Evolutionary conservation across 2,329 filamentous ascomycete genomes (phyloP), one percentile per base, ranked within the genome.

Genomic region (Pestalotiopsis sp.): DNA sequence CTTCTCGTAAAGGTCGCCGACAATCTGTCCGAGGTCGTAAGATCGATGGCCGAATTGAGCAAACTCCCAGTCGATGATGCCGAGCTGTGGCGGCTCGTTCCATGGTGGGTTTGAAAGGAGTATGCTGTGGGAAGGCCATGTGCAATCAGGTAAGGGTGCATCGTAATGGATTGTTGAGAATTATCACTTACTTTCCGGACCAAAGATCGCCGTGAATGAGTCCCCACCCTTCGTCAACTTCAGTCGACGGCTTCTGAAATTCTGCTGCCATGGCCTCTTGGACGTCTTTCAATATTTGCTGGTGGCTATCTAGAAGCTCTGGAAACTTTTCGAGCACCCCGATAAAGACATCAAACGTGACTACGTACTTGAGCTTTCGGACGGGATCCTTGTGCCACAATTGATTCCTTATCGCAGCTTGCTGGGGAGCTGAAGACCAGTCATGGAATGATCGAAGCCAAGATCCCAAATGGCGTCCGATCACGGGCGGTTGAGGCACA

Each of bases 1-100:
- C 38, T 79, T 77, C 71, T 82, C 76, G 68, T 81, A 82, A 2
- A 84, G 71, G 63, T 84, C 82, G 2, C 78, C 81, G 4, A 83
- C 74, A 75, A 84, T 80, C 56, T 81, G 78, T 13, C 80, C 82
- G 1, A 84, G 72, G 66, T 84, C 82, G 39, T 80, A 76, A 0
- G 80, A 79, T 17, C 78, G 77, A 61, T 75, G 72, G 2, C 81
- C 81, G 31, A 78, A 76, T 17, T 84, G 82, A 17, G 75, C 73
- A 17, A 81, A 67, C 69, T 84, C 82, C 82, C 82, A 84, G 71
- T 84, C 82, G 49, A 82, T 78, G n/a, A 84, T 70, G 67, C 82
- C 78, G 5, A 84, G 68, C 4, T 14, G 27, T 23, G 59, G 59
- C 12, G 59, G 25, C 5, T 62, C 27, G 9, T 20, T 7, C 59